Evolutionary conservation across 164 flowering plant species (phyloP), one percentile per base, ranked within the genome.

Genomic region (Magnolia sinica): DNA sequence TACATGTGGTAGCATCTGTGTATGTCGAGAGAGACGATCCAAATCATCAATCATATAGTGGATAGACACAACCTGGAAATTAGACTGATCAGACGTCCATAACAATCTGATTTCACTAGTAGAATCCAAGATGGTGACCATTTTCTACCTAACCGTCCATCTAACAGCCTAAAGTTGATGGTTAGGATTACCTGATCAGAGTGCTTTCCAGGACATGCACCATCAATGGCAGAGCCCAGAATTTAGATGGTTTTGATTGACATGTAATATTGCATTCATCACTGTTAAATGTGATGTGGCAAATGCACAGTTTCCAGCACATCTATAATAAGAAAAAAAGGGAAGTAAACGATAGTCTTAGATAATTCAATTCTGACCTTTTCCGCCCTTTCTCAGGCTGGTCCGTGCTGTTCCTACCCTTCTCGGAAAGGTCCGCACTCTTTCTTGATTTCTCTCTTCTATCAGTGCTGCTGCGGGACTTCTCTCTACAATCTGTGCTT

Each of bases 331-430:
- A 37, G 45, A 37, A 37, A 37, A 37, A 37, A 37, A 37, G 45
- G 45, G 5, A 37, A 37, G 4, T 37, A 37, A 37, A 37, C 45
- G 5, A 4, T 37, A 37, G 45, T 37, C 45, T 37, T 3, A 3
- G 45, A 4, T 5, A 37, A 37, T 37, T 37, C 45, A 55, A 16
- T 55, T 10, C 61, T 55, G 61, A 55, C 61, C 94, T 91, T 79
- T 93, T 91, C 79, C 94, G 84, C 14, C 89, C 81, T 84, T 79
- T 87, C 79, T 90, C 95, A 18, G 84, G 87, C 76, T 70, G 73
- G 68, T 93, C 95, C 13, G 84, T 73, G 68, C 94, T 88, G 74
- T 76, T 88, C 64, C 90, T 84, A 49, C 87, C 68, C 72, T 79
- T 89, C 9, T 90, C 97, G 8, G 75, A 68, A 19, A 72, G 73